Evolutionary conservation across 345 rosid species (phyloP).

Genomic region (Kernera saxatilis): DNA sequence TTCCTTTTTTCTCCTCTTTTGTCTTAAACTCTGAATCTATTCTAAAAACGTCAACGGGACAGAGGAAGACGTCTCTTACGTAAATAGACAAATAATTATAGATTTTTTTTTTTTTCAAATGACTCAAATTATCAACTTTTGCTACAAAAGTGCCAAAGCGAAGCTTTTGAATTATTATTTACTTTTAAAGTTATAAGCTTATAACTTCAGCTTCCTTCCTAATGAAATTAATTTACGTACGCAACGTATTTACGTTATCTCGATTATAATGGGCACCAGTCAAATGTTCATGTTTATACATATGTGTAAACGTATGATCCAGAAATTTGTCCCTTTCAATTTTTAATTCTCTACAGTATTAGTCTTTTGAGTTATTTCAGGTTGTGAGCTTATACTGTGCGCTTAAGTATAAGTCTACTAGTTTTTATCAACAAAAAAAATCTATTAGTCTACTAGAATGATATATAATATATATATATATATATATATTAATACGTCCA

Average conservation of each 20-base stretch:
- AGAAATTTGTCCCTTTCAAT: not conserved
- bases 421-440: too few species aligned
- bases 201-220: not conserved
- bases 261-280: not conserved
- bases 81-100: not conserved
- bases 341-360: too few species aligned
- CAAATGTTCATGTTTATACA: not conserved
- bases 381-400: not conserved
- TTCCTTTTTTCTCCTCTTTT: not conserved
- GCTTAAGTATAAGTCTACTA: not conserved
- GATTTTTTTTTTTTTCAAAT: not conserved
- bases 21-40: slow-evolving; percentile 20
- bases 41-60: not conserved
- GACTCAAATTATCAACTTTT: slow-evolving; percentile 5
- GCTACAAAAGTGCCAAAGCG: slow-evolving; percentile 1
- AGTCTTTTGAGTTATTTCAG: not conserved
- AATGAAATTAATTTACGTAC: slow-evolving; percentile 11
- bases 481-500: too few species aligned
- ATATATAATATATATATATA: too few species aligned
- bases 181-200: not conserved
- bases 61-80: slow-evolving; percentile 18
- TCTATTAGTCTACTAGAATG: too few species aligned
- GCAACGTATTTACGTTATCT: not conserved
- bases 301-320: not conserved
- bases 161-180: slow-evolving; percentile 1